Evolutionary conservation across 345 rosid genomes (phyloP).

Genomic region (Ceriops tagal): DNA sequence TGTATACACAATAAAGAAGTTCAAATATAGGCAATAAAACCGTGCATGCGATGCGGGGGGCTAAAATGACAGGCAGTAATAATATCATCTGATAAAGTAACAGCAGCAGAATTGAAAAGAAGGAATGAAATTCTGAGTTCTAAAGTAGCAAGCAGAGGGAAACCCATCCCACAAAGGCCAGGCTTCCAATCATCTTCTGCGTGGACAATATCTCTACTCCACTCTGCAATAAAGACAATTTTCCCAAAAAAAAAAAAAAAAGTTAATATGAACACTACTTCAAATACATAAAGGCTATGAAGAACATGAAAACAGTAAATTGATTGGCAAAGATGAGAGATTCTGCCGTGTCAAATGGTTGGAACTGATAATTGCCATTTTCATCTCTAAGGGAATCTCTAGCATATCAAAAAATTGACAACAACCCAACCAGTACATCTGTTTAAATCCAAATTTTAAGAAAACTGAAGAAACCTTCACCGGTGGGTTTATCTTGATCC

Average conservation of each 20-base stretch:
- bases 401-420: no score
- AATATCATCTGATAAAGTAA: neutral
- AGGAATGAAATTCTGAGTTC: conserved; percentile 5
- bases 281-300: neutral
- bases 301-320: no score
- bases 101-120: neutral
- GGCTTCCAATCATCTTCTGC: conserved; percentile 29
- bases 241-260: neutral
- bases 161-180: conserved; percentile 30
- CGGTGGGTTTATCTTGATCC: no score
- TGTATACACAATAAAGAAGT: neutral
- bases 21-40: conserved; percentile 11
- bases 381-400: no score
- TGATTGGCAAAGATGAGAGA: no score
- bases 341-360: no score
- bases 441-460: no score
- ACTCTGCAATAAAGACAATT: conserved; percentile 37
- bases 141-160: conserved; percentile 34
- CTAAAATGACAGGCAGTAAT: conserved; percentile 27
- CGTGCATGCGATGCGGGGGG: conserved; percentile 10
- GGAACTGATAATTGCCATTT: no score
- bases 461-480: no score
- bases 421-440: no score
- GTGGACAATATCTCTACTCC: conserved; percentile 34
- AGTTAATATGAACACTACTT: neutral